Conservation (phyloP, 2,329 filamentous ascomycete species). For the Karstenula rhodostoma region DNA sequence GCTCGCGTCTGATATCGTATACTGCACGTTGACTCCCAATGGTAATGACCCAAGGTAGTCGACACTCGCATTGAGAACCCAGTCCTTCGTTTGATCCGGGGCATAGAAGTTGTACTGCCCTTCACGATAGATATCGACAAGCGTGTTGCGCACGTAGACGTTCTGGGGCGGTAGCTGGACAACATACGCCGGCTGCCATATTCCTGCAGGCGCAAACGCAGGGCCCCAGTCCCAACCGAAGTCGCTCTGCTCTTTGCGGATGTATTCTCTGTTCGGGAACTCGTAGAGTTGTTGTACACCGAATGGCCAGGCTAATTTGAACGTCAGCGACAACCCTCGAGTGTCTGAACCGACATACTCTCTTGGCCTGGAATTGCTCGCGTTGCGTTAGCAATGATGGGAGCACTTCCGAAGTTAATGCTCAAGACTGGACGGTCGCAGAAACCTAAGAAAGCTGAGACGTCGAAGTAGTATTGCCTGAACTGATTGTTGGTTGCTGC, state of each 20-base stretch:
- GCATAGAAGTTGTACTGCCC: slow-evolving; percentile 67
- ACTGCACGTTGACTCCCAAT: slow-evolving; percentile 53
- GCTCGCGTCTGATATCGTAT: slow-evolving; percentile 56
- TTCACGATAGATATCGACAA: slow-evolving; percentile 66
- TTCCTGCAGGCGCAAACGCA: slow-evolving; percentile 68
- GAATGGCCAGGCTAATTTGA: slow-evolving; percentile 56
- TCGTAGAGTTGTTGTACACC: slow-evolving; percentile 60
- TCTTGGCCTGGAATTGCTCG: slow-evolving; percentile 59
- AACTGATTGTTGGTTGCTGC: slow-evolving; percentile 70
- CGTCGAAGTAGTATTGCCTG: slow-evolving; percentile 67
- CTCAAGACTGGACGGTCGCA: slow-evolving; percentile 56
- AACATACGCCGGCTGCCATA: slow-evolving; percentile 67
- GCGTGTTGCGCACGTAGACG: slow-evolving; percentile 60
- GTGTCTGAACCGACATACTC: slow-evolving; percentile 35
- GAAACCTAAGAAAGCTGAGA: slow-evolving; percentile 56
- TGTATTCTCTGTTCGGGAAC: slow-evolving; percentile 63
- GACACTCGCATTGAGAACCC: slow-evolving; percentile 68
- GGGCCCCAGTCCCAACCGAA: slow-evolving; percentile 71
- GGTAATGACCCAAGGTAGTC: slow-evolving; percentile 63
- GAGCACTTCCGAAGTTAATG: slow-evolving; percentile 66
- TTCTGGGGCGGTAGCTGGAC: slow-evolving; percentile 58
- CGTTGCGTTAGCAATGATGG: slow-evolving; percentile 62
- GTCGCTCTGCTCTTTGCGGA: slow-evolving; percentile 69
- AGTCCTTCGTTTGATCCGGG: slow-evolving; percentile 64
- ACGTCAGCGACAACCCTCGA: slow-evolving; percentile 5